Evolutionary conservation across 2,329 filamentous ascomycete genomes (phyloP).

Genomic region (Hypomyces perniciosus): DNA sequence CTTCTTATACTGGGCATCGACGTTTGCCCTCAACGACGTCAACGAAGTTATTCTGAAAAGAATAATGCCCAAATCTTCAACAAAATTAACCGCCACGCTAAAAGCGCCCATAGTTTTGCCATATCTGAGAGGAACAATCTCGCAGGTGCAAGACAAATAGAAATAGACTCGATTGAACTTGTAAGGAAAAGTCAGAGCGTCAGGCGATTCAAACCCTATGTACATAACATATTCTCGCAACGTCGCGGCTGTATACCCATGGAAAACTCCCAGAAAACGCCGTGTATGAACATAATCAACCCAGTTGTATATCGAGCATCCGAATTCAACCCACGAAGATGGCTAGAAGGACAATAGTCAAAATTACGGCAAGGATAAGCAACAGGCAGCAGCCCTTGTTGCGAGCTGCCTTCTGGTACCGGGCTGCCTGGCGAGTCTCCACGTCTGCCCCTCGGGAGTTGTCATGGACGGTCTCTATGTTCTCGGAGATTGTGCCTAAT

Average conservation of each 20-base stretch:
- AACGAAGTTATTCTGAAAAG: conserved; percentile 27
- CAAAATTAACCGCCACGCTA: conserved; percentile 14
- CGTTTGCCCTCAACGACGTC: conserved; percentile 29
- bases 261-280: conserved; percentile 12
- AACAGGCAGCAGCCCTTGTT: conserved; percentile 92
- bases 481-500: conserved; percentile 80
- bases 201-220: conserved; percentile 10
- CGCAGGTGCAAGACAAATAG: conserved; percentile 13
- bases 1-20: conserved; percentile 36
- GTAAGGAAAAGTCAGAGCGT: background rate
- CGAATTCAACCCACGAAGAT: conserved; percentile 57
- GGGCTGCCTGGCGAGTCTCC: conserved; percentile 76
- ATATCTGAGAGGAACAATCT: conserved; percentile 17
- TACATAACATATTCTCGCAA: conserved; percentile 12
- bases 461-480: conserved; percentile 75
- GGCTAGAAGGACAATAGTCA: conserved; percentile 84
- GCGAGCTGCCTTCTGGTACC: conserved; percentile 91
- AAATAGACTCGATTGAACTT: conserved; percentile 10
- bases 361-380: conserved; percentile 78
- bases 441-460: conserved; percentile 80
- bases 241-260: conserved; percentile 7
- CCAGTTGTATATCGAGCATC: conserved; percentile 7
- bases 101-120: conserved; percentile 14
- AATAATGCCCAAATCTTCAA: conserved; percentile 15
- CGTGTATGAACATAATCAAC: conserved; percentile 5